phyloP scores from a whole-genome alignment of 352 stramenopile genomes.

The Globisporangium polare region DNA sequence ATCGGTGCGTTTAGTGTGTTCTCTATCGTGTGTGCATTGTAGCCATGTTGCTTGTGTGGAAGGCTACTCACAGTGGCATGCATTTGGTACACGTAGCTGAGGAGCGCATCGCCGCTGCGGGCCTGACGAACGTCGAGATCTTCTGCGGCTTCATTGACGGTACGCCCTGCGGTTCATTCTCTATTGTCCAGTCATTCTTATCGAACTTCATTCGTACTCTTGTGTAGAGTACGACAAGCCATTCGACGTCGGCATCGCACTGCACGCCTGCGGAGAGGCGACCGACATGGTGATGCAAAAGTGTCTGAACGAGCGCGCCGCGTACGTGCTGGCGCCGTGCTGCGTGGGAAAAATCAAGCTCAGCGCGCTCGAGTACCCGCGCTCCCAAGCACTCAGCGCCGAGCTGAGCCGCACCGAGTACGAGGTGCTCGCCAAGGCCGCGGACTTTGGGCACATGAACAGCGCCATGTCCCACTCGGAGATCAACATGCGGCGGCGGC shows the following conservation, averaged over 20 bases:
- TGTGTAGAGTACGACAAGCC: slow-evolving; percentile 39
- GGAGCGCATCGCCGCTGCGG: slow-evolving; percentile 54
- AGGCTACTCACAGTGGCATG: neutral
- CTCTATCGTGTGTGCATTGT: neutral
- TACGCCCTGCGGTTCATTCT: neutral
- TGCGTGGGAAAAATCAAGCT: slow-evolving; percentile 82
- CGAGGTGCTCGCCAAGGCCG: slow-evolving; percentile 71
- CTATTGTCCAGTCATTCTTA: neutral
- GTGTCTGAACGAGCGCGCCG: slow-evolving; percentile 47
- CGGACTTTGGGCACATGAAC: slow-evolving; percentile 65
- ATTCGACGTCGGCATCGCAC: slow-evolving; percentile 77
- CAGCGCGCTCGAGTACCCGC: slow-evolving; percentile 56
- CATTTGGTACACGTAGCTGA: slow-evolving; percentile 24
- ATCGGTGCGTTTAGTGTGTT: slow-evolving; percentile 38
- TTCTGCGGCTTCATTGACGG: slow-evolving; percentile 73
- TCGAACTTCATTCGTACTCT: neutral
- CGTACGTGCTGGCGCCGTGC: slow-evolving; percentile 76
- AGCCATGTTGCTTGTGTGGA: neutral
- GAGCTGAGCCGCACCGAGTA: slow-evolving; percentile 61
- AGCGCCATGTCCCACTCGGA: slow-evolving; percentile 37
- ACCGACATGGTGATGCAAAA: slow-evolving; percentile 83
- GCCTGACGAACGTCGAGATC: slow-evolving; percentile 66
- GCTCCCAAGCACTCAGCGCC: slow-evolving; percentile 36
- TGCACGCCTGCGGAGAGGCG: slow-evolving; percentile 78
- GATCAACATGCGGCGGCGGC: slow-evolving; percentile 49